Evolutionary conservation across 768 basidiomycete species (phyloP), one percentile per base, ranked within the genome.

Genomic region (Clitopilus hobsonii): DNA sequence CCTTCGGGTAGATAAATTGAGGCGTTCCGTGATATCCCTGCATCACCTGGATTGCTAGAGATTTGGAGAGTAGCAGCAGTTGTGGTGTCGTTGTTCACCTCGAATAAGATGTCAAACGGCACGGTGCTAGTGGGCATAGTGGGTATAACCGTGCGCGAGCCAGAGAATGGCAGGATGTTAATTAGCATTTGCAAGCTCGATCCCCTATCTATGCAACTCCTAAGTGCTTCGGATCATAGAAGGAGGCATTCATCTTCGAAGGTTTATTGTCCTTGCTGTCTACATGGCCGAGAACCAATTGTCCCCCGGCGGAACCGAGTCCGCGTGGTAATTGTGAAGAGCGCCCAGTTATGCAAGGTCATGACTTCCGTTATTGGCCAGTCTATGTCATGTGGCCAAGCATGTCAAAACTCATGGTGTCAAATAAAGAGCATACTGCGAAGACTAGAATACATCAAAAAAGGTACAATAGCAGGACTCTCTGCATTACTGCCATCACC

Each of bases 81-180:
- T 11, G 63, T 29, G 13, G 75, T 78, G 63, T 82, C 75, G 68
- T 83, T 84, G 30, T 65, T 62, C 57, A 83, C 65, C 56, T 81
- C 79, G 61, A 83, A 71, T 30, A 80, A 58, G 41, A 83, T 74
- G 63, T 83, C 81, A 68, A 78, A 83, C 36, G 80, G 73, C 25
- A 70, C 57, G n/a, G 79, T 81, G 62, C 72, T 76, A 32, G 78
- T 77, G 47, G 78, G 79, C 72, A 78, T 76, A 16, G 28, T 29
- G 28, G 7, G 28, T 29, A 36, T 28, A 30, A 29, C 50, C 28
- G 16, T 36, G 28, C 29, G 20, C 50, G 28, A 28, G 50, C n/a
- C n/a, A n/a, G n/a, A n/a, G n/a, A n/a, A n/a, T n/a, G n/a, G n/a
- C n/a, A n/a, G n/a, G n/a, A n/a, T n/a, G n/a, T n/a, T n/a, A n/a